Evolutionary conservation across 768 basidiomycete species (phyloP).

Genomic region (Lentinula sp.): DNA sequence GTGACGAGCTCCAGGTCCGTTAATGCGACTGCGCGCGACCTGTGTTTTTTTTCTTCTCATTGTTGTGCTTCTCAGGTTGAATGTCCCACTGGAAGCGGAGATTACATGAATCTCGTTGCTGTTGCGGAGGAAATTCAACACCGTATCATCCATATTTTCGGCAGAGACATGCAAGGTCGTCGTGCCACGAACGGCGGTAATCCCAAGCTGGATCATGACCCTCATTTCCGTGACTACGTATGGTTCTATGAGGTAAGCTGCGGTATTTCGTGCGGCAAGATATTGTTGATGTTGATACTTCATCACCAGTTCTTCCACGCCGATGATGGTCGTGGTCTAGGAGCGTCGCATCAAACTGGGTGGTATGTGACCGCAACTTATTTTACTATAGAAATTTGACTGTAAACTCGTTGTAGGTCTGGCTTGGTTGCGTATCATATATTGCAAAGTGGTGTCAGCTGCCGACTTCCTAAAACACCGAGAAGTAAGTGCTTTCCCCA

Average conservation of each 20-base stretch:
- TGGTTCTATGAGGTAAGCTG: conserved; percentile 84
- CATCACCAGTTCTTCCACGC: conserved; percentile 86
- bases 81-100: conserved; percentile 96
- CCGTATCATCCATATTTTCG: conserved; percentile 97
- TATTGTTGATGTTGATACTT: background rate
- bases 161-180: conserved; percentile 81
- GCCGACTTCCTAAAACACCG: conserved; percentile 90
- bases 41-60: background rate
- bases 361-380: conserved; percentile 51
- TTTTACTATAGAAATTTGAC: background rate
- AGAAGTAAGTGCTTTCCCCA: conserved; percentile 54
- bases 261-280: background rate
- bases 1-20: conserved; percentile 70
- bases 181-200: conserved; percentile 92
- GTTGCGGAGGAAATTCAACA: conserved; percentile 99
- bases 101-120: conserved; percentile 90
- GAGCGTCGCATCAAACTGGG: conserved; percentile 97
- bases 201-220: conserved; percentile 81
- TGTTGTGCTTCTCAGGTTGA: conserved; percentile 51
- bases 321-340: conserved; percentile 86
- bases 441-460: conserved; percentile 82
- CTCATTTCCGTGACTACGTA: conserved; percentile 94
- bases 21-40: background rate
- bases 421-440: conserved; percentile 90
- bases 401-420: conserved; percentile 44